Base-by-base conservation (phyloP, 176 grass and related monocot species). In the Typha latifolia region DNA sequence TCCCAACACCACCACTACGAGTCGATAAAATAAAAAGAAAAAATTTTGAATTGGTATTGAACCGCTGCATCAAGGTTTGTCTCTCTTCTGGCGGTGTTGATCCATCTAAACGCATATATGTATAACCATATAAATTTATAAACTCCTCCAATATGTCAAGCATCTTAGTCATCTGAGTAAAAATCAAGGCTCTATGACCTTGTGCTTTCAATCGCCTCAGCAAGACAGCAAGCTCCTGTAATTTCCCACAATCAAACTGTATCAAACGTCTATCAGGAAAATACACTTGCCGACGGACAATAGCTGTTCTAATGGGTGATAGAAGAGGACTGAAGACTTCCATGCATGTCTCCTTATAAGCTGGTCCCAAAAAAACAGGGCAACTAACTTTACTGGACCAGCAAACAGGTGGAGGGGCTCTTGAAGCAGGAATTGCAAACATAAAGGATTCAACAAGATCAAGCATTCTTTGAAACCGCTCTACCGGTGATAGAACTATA, bases 101-200 rank as follows among this genome's bases (percentile, higher is more conserved):
- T 34, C 94, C 94, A 89, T 99, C 94, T 67, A 99, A 69, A 49
- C 94, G 84, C 77, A 99, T 72, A 69, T 99, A 99, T 14, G 94
- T 99, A 69, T 93, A 99, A 2, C 94, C 94, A 63, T 99, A 99
- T 52, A 99, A 83, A 78, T 93, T 99, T 67, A 99, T 99, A 71
- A 99, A 99, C 67, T 89, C 94, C 83, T 99, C 94, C 69, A 99
- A 87, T 49, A 82, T 85, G 69, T 99, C 94, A 75, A 99, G 83
- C 94, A 99, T 99, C 81, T 99, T 99, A 57, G 94, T 99, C 94
- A 99, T 99, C 80, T 99, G 94, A 55, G 94, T 99, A 78, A 99
- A 99, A 81, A 99, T 99, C 78, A 99, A 78, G 68, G 94, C 94
- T 62, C 94, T 84, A 72, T 99, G 94, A 18, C 94, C 94, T 81